Base-by-base conservation (phyloP, 1,284 basidiomycete genomes). In the Rugosomyces carneus region DNA sequence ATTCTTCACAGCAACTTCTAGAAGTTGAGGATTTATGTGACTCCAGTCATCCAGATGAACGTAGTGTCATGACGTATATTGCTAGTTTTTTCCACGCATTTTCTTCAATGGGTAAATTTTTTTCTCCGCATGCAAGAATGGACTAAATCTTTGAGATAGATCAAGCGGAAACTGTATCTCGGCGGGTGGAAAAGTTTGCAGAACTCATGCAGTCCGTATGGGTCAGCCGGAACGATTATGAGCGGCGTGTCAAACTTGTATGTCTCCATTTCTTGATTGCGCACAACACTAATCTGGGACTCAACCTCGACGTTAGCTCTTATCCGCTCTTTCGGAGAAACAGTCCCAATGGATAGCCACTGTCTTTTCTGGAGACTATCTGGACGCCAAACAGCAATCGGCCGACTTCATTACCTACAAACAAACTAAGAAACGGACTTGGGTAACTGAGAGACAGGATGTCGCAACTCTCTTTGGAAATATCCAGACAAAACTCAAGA, bases 31-130 rank as follows among this genome's bases (percentile, higher is more conserved):
- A 99, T 72, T 66, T 99, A n/a, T 96, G 93, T 59, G 93, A 95
- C 58, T 80, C 84, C 0, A 72, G 73, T 18, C 81, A 79, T 46
- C 95, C 95, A 0, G 95, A 99, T 63, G 95, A 99, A 65, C 82
- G 92, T 37, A 93, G 89, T 65, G 89, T 95, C 20, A 94, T 94
- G 92, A 94, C 90, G 2, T 95, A 94, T 56, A 83, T 94, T 44
- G 95, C 95, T 29, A 93, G 93, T 59, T 98, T 80, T 67, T 99
- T 99, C 73, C 95, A 99, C 63, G 95, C 95, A 0, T 99, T 99
- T 64, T 95, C 93, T 0, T 86, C 90, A 1, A 94, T 96, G 85
- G 92, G 93, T 92, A 55, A 52, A 37, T 31, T 40, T 26, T 5
- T 16, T 13, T 32, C 37, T n/a, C 27, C 37, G 29, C 15, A 47